Evolutionary conservation across 495 filamentous ascomycete genomes (phyloP), one percentile per base, ranked within the genome.

Genomic region (Penicillium pancosmium): DNA sequence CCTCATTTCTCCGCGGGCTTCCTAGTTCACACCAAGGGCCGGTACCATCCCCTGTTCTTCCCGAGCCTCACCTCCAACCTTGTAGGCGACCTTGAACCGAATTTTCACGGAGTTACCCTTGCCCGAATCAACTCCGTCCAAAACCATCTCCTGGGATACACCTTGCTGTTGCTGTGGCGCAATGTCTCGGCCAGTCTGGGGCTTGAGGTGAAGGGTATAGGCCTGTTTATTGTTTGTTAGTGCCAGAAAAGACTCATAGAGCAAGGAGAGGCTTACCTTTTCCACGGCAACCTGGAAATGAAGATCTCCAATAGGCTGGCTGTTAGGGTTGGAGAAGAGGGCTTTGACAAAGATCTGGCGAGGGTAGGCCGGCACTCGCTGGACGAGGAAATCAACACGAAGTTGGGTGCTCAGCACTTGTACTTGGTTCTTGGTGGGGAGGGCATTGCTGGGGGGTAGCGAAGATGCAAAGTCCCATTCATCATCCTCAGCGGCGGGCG

Each of bases 401-500:
- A 88, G 73, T 18, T 72, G 73, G 18, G 80, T 80, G 63, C 84
- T 81, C 49, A 81, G 72, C 54, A 93, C 86, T 8, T 78, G 67
- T 13, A 96, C 68, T 13, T 81, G 78, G 57, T 92, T 84, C 0
- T 79, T 77, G 25, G 79, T 84, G 11, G 82, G 80, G 1, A 84
- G 72, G 1, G 73, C 60, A 34, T 70, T 74, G 23, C 71, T 78
- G 27, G 88, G 84, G 0, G 92, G 92, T 3, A 98, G 77, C 0
- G 94, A 90, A 5, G 94, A 97, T 8, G 90, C 82, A 67, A 98
- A 98, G 36, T 86, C 86, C 94, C 94, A 98, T 64, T 98, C 94
- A 60, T 98, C 94, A 52, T 87, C 79, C 62, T 68, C 76, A 27
- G 60, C 54, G 34, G 73, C 69, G 57, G 72, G 61, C 16, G 64